Base-by-base conservation (phyloP, 371 early-diverging fungal genomes). In the Dichotomocladium elegans region DNA sequence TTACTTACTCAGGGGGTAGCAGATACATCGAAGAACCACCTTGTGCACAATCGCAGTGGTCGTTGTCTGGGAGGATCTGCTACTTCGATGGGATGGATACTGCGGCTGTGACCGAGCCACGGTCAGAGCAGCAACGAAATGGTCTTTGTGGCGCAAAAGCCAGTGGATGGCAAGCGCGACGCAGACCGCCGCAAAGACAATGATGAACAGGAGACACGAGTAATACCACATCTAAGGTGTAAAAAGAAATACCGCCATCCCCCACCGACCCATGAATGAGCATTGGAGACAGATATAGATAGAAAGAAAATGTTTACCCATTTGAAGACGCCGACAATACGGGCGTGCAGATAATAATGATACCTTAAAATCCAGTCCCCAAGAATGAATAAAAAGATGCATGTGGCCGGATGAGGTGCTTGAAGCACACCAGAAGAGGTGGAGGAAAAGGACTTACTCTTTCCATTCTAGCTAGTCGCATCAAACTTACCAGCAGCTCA, bases 171-270 rank as follows among this genome's bases (percentile, higher is more conserved):
- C 53, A 8, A 72, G 31, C 3, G 37, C 43, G 27, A 66, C 57
- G 25, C 64, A 65, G 1, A 61, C 19, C 4, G 60, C 51, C 1
- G 72, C 66, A 34, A 68, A 43, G 7, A 50, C 43, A 2, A 51
- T 25, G 4, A 64, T 51, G 30, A 68, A 53, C 14, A 68, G 24
- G 2, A 72, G 14, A 55, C 61, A 64, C 10, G 53, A 17, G 46
- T 68, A 72, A 27, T 72, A 72, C 68, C 69, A 72, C 62, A 61
- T 41, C 72, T 72, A 40, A 37, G 21, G n/a, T n/a, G n/a, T n/a
- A n/a, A n/a, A n/a, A n/a, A n/a, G n/a, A n/a, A n/a, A n/a, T n/a
- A n/a, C n/a, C n/a, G n/a, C n/a, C n/a, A n/a, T n/a, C n/a, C n/a
- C n/a, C n/a, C n/a, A n/a, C n/a, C n/a, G n/a, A n/a, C n/a, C n/a